Percentiles rank a stretch among this genome's conserved stretches.
phyloP scores from a whole-genome alignment of 2,329 filamentous ascomycete species.

The Passalora sequoiae region DNA sequence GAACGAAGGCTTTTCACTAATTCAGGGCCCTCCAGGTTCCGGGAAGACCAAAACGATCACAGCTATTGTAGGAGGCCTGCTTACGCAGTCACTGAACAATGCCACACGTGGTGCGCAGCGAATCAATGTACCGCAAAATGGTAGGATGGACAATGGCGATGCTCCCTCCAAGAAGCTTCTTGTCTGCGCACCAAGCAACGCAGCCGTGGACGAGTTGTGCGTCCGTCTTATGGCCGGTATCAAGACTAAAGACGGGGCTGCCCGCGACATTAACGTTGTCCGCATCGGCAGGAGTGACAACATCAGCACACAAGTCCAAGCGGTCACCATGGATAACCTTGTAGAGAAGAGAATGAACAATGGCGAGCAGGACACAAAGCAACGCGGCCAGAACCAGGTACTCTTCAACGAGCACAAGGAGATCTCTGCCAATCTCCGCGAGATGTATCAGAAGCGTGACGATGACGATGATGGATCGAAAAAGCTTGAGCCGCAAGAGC shows the following conservation, averaged over 20 bases:
- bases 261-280: constrained; percentile 76
- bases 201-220: constrained; percentile 92
- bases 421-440: constrained; percentile 60
- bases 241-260: constrained; percentile 66
- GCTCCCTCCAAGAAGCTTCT: constrained; percentile 74
- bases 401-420: constrained; percentile 66
- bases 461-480: constrained; percentile 42
- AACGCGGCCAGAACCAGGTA: constrained; percentile 52
- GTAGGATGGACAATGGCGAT: constrained; percentile 23
- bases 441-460: constrained; percentile 65
- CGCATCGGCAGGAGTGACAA: constrained; percentile 86
- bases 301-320: constrained; percentile 81
- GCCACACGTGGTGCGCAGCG: constrained; percentile 30
- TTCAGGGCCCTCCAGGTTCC: constrained; percentile 92
- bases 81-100: constrained; percentile 57
- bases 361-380: constrained; percentile 35
- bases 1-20: constrained; percentile 94
- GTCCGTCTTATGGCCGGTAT: constrained; percentile 85
- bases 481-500: constrained; percentile 43
- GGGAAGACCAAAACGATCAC: constrained; percentile 94
- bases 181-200: constrained; percentile 97
- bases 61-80: constrained; percentile 84
- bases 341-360: constrained; percentile 65
- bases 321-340: constrained; percentile 89
- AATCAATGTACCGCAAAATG: constrained; percentile 35